Conservation (phyloP, 164 flowering plant genomes). For the Dillenia suffruticosa region DNA sequence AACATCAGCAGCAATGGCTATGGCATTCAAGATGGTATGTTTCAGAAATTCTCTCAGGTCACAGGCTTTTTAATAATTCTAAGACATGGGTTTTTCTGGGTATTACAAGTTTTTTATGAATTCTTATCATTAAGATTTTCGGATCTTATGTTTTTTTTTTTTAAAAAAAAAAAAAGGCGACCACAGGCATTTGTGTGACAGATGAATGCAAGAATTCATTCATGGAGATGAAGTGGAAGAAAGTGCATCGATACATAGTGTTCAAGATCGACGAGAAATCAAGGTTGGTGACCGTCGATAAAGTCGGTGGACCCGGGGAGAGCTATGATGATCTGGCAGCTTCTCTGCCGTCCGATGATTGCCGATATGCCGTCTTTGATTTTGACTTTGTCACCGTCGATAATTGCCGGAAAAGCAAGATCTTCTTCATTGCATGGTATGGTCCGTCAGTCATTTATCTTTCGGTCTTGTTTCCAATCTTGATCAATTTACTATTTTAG, state of each 20-base stretch:
- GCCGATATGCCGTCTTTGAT: conserved; percentile 93
- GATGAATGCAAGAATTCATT: conserved; percentile 88
- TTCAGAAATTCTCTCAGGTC: neutral
- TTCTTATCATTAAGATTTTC: neutral
- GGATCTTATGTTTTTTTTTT: neutral
- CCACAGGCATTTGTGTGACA: conserved; percentile 81
- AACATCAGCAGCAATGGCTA: conserved; percentile 58
- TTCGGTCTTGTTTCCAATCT: neutral
- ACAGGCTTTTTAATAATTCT: neutral
- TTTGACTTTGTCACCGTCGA: conserved; percentile 92
- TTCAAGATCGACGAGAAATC: conserved; percentile 90
- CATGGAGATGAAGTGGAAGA: conserved; percentile 98
- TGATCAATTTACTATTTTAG: neutral
- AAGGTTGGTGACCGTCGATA: conserved; percentile 72
- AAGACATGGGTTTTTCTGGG: neutral
- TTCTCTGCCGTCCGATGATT: conserved; percentile 81
- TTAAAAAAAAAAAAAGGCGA: conserved; percentile 46
- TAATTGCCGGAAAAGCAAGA: conserved; percentile 94
- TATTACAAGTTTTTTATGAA: neutral
- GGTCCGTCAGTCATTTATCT: conserved; percentile 3
- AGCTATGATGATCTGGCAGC: conserved; percentile 79
- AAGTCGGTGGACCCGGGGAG: conserved; percentile 82
- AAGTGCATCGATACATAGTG: conserved; percentile 77
- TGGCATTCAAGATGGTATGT: conserved; percentile 96
- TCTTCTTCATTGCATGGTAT: conserved; percentile 96